Evolutionary conservation across 176 grass and related monocot genomes (phyloP).

Genomic region (Tillandsia leiboldiana): DNA sequence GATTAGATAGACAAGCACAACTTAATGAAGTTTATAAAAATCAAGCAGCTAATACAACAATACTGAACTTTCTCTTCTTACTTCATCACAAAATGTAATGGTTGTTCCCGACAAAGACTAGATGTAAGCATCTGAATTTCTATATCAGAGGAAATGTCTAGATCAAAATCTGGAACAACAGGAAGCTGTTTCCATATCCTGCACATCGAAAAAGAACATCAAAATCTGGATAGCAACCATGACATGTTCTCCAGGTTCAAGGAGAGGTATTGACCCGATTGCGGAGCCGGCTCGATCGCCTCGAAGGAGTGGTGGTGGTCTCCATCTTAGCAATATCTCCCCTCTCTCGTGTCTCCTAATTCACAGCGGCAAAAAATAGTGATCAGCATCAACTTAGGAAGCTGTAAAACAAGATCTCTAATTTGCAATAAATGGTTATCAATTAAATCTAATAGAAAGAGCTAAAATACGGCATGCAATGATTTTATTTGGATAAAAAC

Average conservation of each 20-base stretch:
- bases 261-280: constrained; percentile 27
- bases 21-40: background rate
- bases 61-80: background rate
- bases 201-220: background rate
- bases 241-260: constrained; percentile 14
- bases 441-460: too few relatives aligned
- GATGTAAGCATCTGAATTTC: background rate
- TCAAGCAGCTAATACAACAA: background rate
- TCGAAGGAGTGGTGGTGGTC: constrained; percentile 17
- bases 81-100: background rate
- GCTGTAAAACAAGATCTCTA: background rate
- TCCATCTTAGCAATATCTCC: constrained; percentile 1
- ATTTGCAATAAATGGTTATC: too few relatives aligned
- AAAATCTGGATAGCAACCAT: background rate
- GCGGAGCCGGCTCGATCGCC: constrained; percentile 43
- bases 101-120: too few relatives aligned
- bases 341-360: constrained; percentile 12
- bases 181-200: background rate
- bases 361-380: background rate
- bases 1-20: background rate
- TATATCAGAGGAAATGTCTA: background rate
- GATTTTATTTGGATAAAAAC: too few relatives aligned
- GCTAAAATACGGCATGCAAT: too few relatives aligned
- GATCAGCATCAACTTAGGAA: background rate
- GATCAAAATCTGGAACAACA: background rate